Base-by-base conservation (phyloP, 495 filamentous ascomycete species). In the Talaromyces adpressus region DNA sequence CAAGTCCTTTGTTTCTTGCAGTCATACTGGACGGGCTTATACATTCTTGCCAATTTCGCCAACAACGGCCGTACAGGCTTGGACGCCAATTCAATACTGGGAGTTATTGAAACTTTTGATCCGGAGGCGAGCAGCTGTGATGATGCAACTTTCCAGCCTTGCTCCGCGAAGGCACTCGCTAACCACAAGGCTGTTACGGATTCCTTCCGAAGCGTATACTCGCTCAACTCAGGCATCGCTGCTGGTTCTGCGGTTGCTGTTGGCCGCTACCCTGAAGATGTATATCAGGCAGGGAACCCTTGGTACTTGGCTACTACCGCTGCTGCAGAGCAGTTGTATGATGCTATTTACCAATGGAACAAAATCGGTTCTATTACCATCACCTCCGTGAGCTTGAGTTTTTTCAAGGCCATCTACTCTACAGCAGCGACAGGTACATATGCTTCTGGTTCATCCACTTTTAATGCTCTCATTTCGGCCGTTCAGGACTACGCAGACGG, bases 181-280 rank as follows among this genome's bases (percentile, higher is more conserved):
- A 83, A 78, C 58, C 79, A 80, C 67, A 83, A 82, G 67, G 73
- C 73, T 6, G 67, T 76, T 57, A 72, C 74, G 5, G 81, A 82
- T 59, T 68, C 76, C 30, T 82, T 83, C 72, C 81, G 86, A 23
- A 70, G 70, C 8, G 72, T 79, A 52, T 80, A 76, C 61, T 61
- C 66, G 14, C 63, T 81, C 63, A 79, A 81, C 54, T 59, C 66
- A 0, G 70, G 68, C 6, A 70, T 70, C 18, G 30, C 63, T 3
- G 27, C 68, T 14, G 67, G 69, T n/a, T 27, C 71, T 22, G 83
- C 84, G 6, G 77, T 84, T 23, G 84, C 85, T 29, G 76, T 87
- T 14, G 87, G 87, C 59, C 73, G 87, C 9, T 89, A 90, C 70
- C 70, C 85, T 3, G 86, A 88, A 64, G 87, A 90, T 66, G 69